Base-by-base conservation (phyloP, 2,329 filamentous ascomycete genomes). In the Alternaria metachromatica region DNA sequence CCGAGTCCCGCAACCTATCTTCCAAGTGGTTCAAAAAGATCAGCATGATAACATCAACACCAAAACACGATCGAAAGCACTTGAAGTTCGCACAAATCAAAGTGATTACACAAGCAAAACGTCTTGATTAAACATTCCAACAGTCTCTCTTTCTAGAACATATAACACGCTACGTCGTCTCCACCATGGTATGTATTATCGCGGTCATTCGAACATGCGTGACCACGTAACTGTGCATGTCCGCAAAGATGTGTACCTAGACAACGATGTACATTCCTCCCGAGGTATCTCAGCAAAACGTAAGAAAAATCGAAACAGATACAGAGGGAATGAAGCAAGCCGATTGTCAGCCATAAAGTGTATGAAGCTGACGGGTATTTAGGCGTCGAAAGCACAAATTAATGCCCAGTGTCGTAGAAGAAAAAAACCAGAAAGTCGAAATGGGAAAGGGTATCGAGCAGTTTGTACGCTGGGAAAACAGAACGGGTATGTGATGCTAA, bases 361-460 rank as follows among this genome's bases (percentile, higher is more conserved):
- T 49, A 20, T 21, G 26, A 45, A 53, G 45, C 64, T 63, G 63
- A 71, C 60, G 73, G 72, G 73, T 73, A 74, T 76, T 41, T 76
- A 72, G 55, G 51, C 66, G 64, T 64, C 9, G 26, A 49, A 44
- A 57, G 33, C 53, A 57, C 49, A 44, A 68, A 26, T 60, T 56
- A 28, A 28, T 46, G 58, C 43, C 44, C 44, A 57, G 33, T 57
- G 58, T 61, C 58, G 45, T 50, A 37, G 54, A 57, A 56, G 51
- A 18, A 37, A 48, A 48, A 69, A 63, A 64, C 66, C 60, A 72
- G 63, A 55, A 71, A 72, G 48, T 55, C 50, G 45, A 49, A 48
- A 63, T 59, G 71, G 74, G 62, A 72, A 64, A 57, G 76, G 76
- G 76, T 78, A 77, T 77, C 74, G 70, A 69, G 68, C 64, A 71